Base-by-base conservation (phyloP, 2,329 filamentous ascomycete species). In the Intubia oerlemansii region DNA sequence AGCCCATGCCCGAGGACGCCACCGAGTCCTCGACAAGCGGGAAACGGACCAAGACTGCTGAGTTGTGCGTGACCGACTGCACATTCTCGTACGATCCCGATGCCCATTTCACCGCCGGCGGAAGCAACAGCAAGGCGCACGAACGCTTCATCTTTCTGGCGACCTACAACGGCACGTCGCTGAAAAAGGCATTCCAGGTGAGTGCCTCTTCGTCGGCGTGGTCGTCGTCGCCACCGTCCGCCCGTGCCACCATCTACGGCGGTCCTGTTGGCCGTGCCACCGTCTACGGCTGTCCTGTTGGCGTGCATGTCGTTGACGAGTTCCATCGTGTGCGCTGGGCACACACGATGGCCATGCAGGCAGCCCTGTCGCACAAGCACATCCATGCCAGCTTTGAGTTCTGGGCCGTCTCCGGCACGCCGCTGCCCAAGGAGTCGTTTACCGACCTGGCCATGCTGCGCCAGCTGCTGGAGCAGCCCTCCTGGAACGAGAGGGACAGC, bases 91-190 rank as follows among this genome's bases (percentile, higher is more conserved):
- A 21, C 19, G n/a, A 21, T 8, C n/a, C 19, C 8, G 8, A 8
- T 21, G 8, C n/a, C n/a, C n/a, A n/a, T n/a, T n/a, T n/a, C n/a
- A n/a, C n/a, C n/a, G n/a, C n/a, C n/a, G n/a, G n/a, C n/a, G n/a
- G n/a, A n/a, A 21, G n/a, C 8, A 21, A n/a, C 16, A 14, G 7
- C 17, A 29, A 29, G 17, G 16, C 28, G 8, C 29, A 29, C 20
- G 34, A 36, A 27, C 32, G 34, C 10, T 34, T 26, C 28, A 32
- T 36, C 28, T 32, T 36, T 22, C 19, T 36, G 12, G 24, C 24
- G 6, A 25, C 28, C 3, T 25, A 29, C 4, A 34, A 36, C 17
- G 27, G 34, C 18, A 18, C 14, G 11, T 13, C 12, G 10, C 26
- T 36, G 31, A 25, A 28, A 22, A 19, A 10, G 5, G 27, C 12